Conservation (phyloP, 495 filamentous ascomycete species). For the Neurospora sp. region DNA sequence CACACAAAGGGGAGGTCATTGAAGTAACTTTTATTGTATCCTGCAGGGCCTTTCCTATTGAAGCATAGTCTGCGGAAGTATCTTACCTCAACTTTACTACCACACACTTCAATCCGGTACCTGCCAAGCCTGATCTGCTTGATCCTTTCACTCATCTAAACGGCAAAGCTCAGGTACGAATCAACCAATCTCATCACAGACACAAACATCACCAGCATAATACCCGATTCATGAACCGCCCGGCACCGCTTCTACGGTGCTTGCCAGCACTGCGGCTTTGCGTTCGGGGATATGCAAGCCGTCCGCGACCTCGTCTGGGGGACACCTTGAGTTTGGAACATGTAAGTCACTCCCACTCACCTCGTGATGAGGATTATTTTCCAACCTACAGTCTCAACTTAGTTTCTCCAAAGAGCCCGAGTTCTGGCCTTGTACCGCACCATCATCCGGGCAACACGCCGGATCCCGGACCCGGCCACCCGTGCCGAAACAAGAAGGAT, state of each 20-base stretch:
- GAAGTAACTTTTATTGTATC: background rate
- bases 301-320: constrained; percentile 23
- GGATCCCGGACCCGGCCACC: constrained; percentile 40
- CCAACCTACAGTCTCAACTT: constrained; percentile 1
- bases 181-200: background rate
- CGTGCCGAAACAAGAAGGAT: constrained; percentile 58
- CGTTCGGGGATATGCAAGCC: constrained; percentile 33
- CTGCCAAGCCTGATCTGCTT: background rate
- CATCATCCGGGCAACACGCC: constrained; percentile 42
- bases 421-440: constrained; percentile 47
- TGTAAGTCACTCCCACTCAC: constrained; percentile 21
- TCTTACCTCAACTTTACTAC: background rate
- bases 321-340: constrained; percentile 39
- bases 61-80: background rate
- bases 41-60: background rate
- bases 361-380: constrained; percentile 1
- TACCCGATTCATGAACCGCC: background rate
- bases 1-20: background rate
- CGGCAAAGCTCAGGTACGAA: background rate
- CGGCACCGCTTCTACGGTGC: background rate
- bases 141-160: background rate
- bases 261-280: constrained; percentile 12
- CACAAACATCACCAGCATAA: background rate
- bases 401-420: constrained; percentile 52
- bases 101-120: background rate